phyloP scores from a whole-genome alignment of 148 eudicot species.

The Chenopodium quinoa region DNA sequence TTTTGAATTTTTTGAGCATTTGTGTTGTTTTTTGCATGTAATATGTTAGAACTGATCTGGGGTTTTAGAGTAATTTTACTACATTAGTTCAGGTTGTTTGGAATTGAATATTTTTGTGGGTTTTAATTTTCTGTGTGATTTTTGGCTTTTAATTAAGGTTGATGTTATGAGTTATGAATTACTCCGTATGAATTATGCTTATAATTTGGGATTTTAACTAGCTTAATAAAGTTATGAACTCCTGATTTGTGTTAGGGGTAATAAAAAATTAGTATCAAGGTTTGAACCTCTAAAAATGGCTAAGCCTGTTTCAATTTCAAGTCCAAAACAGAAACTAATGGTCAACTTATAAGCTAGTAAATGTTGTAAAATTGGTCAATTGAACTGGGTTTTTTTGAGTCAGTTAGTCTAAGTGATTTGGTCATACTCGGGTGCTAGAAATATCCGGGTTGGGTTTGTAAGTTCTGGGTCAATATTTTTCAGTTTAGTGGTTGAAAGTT shows the following conservation, averaged over 20 bases:
- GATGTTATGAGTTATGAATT: neutral
- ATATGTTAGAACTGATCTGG: neutral
- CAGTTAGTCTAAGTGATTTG: no score
- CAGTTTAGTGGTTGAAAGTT: no score
- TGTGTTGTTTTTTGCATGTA: neutral
- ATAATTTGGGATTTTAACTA: neutral
- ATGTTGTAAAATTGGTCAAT: neutral
- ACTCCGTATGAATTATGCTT: neutral
- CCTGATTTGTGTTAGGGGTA: no score
- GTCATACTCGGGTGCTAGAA: neutral
- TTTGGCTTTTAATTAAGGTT: neutral
- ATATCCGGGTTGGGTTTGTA: no score
- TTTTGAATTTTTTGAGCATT: no score
- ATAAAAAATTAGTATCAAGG: no score
- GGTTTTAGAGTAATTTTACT: neutral
- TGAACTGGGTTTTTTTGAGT: neutral
- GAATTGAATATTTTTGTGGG: no score
- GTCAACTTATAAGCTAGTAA: neutral
- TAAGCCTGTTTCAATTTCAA: neutral
- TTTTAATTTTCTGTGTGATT: neutral
- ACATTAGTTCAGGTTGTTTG: neutral
- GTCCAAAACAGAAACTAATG: neutral
- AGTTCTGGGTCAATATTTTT: no score
- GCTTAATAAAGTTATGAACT: neutral
- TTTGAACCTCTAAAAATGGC: neutral